Conservation (phyloP, 257 asterid genomes). For the Nicotiana benthamiana region DNA sequence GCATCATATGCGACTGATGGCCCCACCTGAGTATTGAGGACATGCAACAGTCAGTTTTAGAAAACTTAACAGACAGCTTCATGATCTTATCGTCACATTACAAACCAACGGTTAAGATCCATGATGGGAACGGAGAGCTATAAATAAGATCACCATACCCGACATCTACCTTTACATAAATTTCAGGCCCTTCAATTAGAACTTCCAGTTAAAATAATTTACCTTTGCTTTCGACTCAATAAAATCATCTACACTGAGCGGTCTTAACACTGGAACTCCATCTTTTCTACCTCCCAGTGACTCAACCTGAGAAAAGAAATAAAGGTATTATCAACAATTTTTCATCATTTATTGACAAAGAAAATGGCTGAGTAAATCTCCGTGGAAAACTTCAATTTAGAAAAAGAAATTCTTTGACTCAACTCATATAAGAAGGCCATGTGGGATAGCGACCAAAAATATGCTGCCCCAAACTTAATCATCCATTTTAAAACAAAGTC, state of each 20-base stretch:
- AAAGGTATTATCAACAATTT: neutral
- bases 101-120: neutral
- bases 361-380: neutral
- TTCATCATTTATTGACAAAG: neutral
- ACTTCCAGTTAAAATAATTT: constrained; percentile 11
- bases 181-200: neutral
- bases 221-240: constrained; percentile 82
- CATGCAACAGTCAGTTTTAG: neutral
- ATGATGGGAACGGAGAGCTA: neutral
- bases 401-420: neutral
- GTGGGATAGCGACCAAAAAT: neutral
- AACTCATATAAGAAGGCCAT: neutral
- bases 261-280: constrained; percentile 38
- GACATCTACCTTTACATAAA: neutral
- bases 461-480: neutral
- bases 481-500: neutral
- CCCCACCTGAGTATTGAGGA: constrained; percentile 58
- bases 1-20: constrained; percentile 98
- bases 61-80: neutral
- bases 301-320: constrained; percentile 1
- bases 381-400: neutral
- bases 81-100: neutral
- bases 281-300: constrained; percentile 42
- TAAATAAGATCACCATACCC: neutral
- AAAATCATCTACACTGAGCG: constrained; percentile 72